Evolutionary conservation across 2,329 filamentous ascomycete species (phyloP), one percentile per base, ranked within the genome.

Genomic region (Fusarium drepaniforme): DNA sequence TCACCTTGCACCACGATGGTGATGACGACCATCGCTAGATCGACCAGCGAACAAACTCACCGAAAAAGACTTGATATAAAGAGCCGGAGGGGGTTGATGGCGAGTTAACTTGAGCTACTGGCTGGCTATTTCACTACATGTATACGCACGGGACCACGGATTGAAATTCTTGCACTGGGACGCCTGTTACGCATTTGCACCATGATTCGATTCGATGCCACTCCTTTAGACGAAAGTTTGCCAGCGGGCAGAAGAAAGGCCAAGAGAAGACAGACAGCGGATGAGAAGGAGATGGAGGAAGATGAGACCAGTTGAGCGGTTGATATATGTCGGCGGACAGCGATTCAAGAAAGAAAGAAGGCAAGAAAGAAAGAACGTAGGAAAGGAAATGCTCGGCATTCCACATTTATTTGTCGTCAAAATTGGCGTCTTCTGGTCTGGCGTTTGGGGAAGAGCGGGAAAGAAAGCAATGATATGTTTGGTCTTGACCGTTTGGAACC

Each of bases 1-100:
- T 99, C 49, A 99, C 97, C 61, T 87, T 99, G 72, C 96, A 98
- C 83, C 97, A 99, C 81, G 97, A 98, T 67, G 97, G 95, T 18
- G 96, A 98, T 77, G 94, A 95, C 60, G 87, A 91, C 67, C 81
- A 85, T 64, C 80, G 68, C 25, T 69, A 71, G 33, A 60, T 65
- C 21, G 63, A 70, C 37, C 71, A 70, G 8, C 69, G 57, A 77
- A 42, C 44, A 58, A 44, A 56, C 42, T 44, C 44, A 30, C 13
- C 23, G 4, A n/a, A 21, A 30, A 46, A 40, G 57, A 15, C 38
- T 58, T 58, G 51, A 40, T 38, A 18, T 59, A 28, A 62, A 66
- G 63, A 67, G 59, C 59, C 49, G 46, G 57, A 57, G 63, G 61
- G 72, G 49, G 60, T 42, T 61, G 64, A 57, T 64, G 57, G 51